Conservation (phyloP, 2,329 filamentous ascomycete species). For the Aspergillus puulaauensis region DNA sequence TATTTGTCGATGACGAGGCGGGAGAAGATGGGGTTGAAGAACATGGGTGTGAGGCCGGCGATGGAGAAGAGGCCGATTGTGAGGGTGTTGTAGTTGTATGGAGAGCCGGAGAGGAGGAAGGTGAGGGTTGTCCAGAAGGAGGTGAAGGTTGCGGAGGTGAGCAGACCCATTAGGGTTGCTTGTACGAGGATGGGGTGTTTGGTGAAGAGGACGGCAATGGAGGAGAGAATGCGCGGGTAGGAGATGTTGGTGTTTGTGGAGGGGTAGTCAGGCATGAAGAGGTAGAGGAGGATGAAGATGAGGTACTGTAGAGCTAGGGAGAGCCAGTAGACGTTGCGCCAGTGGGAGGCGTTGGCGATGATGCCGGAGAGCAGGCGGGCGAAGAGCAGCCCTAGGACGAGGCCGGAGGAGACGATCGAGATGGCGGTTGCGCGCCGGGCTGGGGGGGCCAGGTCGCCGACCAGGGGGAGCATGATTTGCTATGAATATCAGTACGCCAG, state of each 20-base stretch:
- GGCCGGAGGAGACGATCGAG: constrained; percentile 71
- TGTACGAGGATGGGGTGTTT: constrained; percentile 70
- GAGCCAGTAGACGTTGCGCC: constrained; percentile 79
- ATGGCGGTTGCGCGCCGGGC: constrained; percentile 67
- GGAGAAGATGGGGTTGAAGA: constrained; percentile 68
- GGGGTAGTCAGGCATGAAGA: constrained; percentile 80
- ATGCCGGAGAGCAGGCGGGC: constrained; percentile 75
- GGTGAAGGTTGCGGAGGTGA: constrained; percentile 62
- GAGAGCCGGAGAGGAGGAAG: constrained; percentile 69
- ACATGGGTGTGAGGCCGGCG: constrained; percentile 70
- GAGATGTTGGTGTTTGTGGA: constrained; percentile 66
- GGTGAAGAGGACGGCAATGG: constrained; percentile 63
- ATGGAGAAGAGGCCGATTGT: constrained; percentile 76
- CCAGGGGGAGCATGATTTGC: constrained; percentile 75
- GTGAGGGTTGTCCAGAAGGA: constrained; percentile 74
- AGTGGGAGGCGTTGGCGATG: constrained; percentile 69
- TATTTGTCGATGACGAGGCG: constrained; percentile 69
- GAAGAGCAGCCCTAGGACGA: constrained; percentile 73
- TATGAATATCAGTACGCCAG: not conserved
- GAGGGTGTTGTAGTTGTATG: constrained; percentile 67
- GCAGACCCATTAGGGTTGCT: constrained; percentile 65
- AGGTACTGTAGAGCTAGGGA: constrained; percentile 69
- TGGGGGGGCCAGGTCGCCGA: constrained; percentile 73
- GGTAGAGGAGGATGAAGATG: constrained; percentile 64
- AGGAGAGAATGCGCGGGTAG: constrained; percentile 65